These are phyloP conservation scores for Handroanthus guayacan DNA, from an alignment of 257 asterid species.

Conservation along the genomic window DNA sequence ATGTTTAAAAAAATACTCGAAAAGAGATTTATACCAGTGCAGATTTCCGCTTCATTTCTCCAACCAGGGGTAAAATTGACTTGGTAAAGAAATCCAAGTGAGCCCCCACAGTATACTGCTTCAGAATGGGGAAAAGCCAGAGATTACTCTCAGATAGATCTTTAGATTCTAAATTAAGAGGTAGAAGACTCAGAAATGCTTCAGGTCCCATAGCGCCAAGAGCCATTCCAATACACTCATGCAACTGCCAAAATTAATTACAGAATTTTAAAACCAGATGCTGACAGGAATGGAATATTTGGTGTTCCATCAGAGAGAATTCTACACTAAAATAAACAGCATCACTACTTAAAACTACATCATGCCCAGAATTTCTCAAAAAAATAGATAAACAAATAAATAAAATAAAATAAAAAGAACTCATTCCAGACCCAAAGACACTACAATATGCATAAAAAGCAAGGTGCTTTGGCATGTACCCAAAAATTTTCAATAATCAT, in stretches of 20 bases:
- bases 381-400: no score
- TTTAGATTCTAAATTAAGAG: conserved; percentile 70
- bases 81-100: conserved; percentile 67
- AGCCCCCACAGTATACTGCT: conserved; percentile 80
- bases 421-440: conserved; percentile 3
- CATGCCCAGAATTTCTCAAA: conserved; percentile 23
- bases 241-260: conserved; percentile 68
- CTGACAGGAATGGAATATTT: not conserved
- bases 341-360: not conserved
- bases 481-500: not conserved
- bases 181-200: conserved; percentile 66
- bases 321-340: not conserved
- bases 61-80: conserved; percentile 62
- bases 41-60: conserved; percentile 70
- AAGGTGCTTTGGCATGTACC: not conserved
- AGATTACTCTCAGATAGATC: conserved; percentile 80
- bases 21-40: conserved; percentile 57
- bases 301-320: conserved; percentile 12
- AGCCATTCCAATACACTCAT: conserved; percentile 89
- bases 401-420: not conserved
- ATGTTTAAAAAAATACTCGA: not conserved
- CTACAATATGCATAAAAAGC: not conserved
- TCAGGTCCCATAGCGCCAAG: conserved; percentile 94
- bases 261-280: conserved; percentile 26
- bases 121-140: conserved; percentile 93